phyloP scores from a whole-genome alignment of 345 rosid species.

The Geranium brycei region DNA sequence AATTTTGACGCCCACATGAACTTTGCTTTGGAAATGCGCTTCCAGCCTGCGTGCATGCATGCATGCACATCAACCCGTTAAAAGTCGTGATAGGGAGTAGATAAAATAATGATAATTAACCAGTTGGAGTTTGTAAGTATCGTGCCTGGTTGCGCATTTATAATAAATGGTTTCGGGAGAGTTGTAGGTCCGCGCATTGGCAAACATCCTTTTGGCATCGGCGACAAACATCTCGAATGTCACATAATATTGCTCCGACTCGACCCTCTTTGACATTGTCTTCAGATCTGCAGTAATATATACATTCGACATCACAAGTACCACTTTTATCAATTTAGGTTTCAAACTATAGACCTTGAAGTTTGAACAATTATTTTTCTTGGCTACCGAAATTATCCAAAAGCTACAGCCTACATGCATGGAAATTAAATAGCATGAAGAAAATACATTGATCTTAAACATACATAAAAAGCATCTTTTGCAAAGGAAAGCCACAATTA shows the following conservation, averaged over 20 bases:
- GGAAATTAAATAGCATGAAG: no score
- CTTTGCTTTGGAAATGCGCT: constrained; percentile 67
- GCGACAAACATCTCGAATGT: constrained; percentile 94
- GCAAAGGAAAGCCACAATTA: no score
- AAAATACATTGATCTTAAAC: no score
- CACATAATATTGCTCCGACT: constrained; percentile 85
- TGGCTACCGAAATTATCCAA: no score
- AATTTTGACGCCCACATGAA: constrained; percentile 67
- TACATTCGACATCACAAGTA: no score
- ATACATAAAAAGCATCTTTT: no score
- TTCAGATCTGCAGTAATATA: constrained; percentile 53
- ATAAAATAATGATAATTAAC: not conserved
- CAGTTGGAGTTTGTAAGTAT: not conserved
- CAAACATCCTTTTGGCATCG: constrained; percentile 89
- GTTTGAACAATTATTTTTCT: no score
- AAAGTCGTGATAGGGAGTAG: constrained; percentile 1
- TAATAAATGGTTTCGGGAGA: constrained; percentile 86
- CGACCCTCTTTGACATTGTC: constrained; percentile 85
- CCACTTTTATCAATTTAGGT: no score
- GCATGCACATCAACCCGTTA: not conserved
- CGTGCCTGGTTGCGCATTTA: constrained; percentile 77
- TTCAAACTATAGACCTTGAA: no score
- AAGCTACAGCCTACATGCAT: no score
- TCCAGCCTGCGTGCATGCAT: constrained; percentile 51
- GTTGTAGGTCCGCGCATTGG: constrained; percentile 79